These are phyloP conservation scores for Alternaria arbusti DNA, from an alignment of 2,329 filamentous ascomycete genomes.

Conservation along the genomic window DNA sequence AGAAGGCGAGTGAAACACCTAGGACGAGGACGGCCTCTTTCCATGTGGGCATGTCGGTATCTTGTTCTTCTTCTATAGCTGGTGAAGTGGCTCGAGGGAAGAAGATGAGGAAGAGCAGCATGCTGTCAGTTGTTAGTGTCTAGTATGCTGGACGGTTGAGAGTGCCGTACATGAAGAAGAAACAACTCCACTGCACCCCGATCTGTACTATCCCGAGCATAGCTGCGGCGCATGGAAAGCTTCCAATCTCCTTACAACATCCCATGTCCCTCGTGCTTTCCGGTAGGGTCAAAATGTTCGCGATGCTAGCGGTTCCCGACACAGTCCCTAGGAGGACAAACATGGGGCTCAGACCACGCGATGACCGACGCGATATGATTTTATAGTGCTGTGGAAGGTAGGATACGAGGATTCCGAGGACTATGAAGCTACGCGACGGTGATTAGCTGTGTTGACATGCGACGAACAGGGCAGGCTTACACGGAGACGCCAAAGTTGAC, in stretches of 20 bases:
- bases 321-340: conserved; percentile 94
- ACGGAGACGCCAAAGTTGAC: conserved; percentile 62
- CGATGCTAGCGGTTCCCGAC: conserved; percentile 85
- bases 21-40: conserved; percentile 80
- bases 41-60: conserved; percentile 61
- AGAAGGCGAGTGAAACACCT: conserved; percentile 74
- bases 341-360: conserved; percentile 93
- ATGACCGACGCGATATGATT: conserved; percentile 83
- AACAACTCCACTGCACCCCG: conserved; percentile 89
- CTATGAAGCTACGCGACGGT: conserved; percentile 64
- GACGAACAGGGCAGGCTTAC: conserved; percentile 45
- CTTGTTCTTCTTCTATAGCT: conserved; percentile 33
- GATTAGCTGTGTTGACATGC: conserved; percentile 16
- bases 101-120: conserved; percentile 93
- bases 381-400: conserved; percentile 95
- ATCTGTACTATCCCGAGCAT: conserved; percentile 90
- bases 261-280: conserved; percentile 80
- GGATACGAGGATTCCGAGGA: conserved; percentile 87
- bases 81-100: conserved; percentile 61
- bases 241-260: conserved; percentile 83
- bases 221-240: conserved; percentile 83
- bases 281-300: conserved; percentile 90
- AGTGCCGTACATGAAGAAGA: conserved; percentile 78
- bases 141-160: not conserved
- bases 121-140: conserved; percentile 58